Base-by-base conservation (phyloP, 2,329 filamentous ascomycete genomes). In the Knufia fluminis region DNA sequence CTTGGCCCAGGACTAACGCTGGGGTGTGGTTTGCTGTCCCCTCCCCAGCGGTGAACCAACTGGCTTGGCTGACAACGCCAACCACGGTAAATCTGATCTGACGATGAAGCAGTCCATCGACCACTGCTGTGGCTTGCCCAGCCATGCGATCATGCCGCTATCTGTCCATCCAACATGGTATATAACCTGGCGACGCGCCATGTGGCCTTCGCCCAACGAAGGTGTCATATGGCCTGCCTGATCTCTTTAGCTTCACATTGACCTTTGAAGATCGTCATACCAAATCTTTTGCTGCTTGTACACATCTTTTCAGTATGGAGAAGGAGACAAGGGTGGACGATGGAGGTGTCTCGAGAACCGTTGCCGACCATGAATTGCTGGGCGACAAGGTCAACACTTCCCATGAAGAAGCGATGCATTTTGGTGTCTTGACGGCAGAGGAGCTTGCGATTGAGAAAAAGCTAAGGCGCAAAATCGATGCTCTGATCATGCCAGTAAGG, bases 401-500 rank as follows among this genome's bases (percentile, higher is more conserved):
- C 12, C 57, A 57, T 35, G 54, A 59, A n/a, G 57, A 59, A 32
- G 51, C 46, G 9, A 52, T 57, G 48, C 56, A 59, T 23, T 55
- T 54, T 31, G 53, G 54, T 28, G 51, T 32, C 20, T 48, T 59
- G 16, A 58, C 56, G 17, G 61, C 57, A 20, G 64, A 68, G 46
- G 66, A 70, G 52, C 48, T 50, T 16, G 52, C 52, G 1, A 43
- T 65, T 2, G 66, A 71, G 59, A 66, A 62, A 52, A 64, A 66
- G 49, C 59, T 71, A 38, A 60, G 63, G 2, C 55, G 59, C 3
- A 65, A 62, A 26, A 68, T 71, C 39, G 68, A 71, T 49, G 24
- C 51, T 20, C 44, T 64, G 22, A 66, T 68, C 35, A 68, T 70
- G 64, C 68, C 68, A 4, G n/a, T n/a, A n/a, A n/a, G n/a, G n/a